Evolutionary conservation across 2,329 filamentous ascomycete species (phyloP).

Genomic region (Dendryphion nanum): DNA sequence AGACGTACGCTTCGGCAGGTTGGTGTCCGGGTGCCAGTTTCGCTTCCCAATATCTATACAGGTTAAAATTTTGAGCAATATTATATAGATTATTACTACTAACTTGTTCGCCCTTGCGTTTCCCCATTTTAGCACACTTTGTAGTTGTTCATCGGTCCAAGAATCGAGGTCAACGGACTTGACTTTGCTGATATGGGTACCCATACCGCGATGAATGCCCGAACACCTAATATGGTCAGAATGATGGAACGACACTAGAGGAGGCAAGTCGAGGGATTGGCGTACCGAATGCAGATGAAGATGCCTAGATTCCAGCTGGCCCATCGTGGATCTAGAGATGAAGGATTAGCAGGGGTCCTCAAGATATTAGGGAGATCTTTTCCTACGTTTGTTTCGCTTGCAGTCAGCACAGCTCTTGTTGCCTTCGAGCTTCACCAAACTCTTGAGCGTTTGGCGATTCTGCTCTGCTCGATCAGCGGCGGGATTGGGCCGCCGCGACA

Average conservation of each 20-base stretch:
- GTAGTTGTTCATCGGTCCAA: constrained; percentile 97
- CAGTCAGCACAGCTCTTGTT: constrained; percentile 99
- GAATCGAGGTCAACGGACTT: constrained; percentile 97
- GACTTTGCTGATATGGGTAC: constrained; percentile 95
- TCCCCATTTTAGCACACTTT: constrained; percentile 92
- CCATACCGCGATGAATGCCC: constrained; percentile 97
- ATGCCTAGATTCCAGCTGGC: constrained; percentile 98
- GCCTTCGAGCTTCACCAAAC: constrained; percentile 84
- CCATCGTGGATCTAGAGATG: constrained; percentile 86
- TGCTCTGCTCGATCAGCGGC: constrained; percentile 85
- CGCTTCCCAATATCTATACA: constrained; percentile 77
- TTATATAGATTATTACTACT: constrained; percentile 14
- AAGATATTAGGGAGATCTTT: background rate
- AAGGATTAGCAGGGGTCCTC: constrained; percentile 8
- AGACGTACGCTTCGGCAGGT: constrained; percentile 76
- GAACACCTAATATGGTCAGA: constrained; percentile 63
- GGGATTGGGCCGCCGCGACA: constrained; percentile 80
- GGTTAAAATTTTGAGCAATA: no score
- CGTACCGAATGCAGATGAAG: constrained; percentile 85
- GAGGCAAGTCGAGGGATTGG: background rate
- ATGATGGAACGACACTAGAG: constrained; percentile 1
- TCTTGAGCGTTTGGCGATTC: constrained; percentile 93
- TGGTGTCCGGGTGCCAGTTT: constrained; percentile 89
- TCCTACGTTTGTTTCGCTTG: constrained; percentile 95
- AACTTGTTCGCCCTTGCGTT: constrained; percentile 94